Conservation (phyloP, 495 filamentous ascomycete species). For the Neurospora sp. region DNA sequence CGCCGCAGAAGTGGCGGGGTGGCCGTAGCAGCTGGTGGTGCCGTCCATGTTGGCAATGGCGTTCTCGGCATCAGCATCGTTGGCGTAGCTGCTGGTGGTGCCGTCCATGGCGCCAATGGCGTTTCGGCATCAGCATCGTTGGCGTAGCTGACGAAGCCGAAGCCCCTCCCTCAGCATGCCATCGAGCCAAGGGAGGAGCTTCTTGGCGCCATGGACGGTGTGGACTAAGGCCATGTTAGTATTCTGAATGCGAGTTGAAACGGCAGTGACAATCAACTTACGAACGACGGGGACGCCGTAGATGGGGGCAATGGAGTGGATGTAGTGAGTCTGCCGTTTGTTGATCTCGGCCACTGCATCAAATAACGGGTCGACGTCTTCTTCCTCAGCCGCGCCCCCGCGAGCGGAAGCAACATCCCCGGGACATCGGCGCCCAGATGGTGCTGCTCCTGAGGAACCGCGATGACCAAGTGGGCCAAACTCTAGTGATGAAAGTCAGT, state of each 20-base stretch:
- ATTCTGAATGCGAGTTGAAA: background rate
- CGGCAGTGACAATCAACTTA: background rate
- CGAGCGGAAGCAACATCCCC: background rate
- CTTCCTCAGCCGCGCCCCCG: background rate
- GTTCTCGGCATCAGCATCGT: background rate
- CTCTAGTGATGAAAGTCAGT: background rate
- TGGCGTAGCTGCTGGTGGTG: background rate
- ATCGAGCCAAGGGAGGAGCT: constrained; percentile 84
- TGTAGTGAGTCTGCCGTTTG: constrained; percentile 51
- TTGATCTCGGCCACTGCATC: too few relatives aligned
- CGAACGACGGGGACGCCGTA: constrained; percentile 77
- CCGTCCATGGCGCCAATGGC: background rate
- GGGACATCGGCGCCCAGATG: background rate
- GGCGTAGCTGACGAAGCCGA: background rate
- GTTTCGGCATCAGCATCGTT: background rate
- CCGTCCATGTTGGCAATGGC: background rate
- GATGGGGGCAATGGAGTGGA: constrained; percentile 68
- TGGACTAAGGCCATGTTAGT: background rate
- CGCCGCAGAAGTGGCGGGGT: background rate
- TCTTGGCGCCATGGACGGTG: constrained; percentile 69
- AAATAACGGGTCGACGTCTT: background rate
- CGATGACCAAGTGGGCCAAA: background rate
- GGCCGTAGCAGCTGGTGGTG: background rate
- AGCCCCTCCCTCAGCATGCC: constrained; percentile 50
- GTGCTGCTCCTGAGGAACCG: background rate